Conservation (phyloP, 176 grass and related monocot genomes). For the Bromus sterilis region DNA sequence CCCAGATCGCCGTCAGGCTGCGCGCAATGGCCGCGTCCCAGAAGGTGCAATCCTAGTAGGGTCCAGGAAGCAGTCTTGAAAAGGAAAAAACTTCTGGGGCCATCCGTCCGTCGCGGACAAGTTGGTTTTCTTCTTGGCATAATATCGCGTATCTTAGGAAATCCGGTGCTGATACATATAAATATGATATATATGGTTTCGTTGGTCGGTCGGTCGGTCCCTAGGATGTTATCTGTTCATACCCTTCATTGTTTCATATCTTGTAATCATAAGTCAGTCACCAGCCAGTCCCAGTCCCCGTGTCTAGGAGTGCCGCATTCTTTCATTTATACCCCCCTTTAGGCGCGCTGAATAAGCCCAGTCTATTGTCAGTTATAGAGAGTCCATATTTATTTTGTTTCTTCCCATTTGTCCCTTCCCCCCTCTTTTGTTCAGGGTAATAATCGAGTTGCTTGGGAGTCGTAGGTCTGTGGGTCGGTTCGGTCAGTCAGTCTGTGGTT, state of each 20-base stretch:
- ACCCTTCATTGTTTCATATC: constrained; percentile 47
- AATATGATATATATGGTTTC: neutral
- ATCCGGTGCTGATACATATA: constrained; percentile 19
- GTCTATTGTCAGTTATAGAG: constrained; percentile 48
- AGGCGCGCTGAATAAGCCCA: constrained; percentile 51
- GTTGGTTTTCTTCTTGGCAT: neutral
- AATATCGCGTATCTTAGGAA: constrained; percentile 11
- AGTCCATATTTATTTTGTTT: constrained; percentile 17
- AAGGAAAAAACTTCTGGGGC: neutral
- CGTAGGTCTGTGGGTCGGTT: neutral
- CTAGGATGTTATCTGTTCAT: constrained; percentile 42
- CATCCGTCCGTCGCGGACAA: neutral
- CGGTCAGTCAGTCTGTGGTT: neutral
- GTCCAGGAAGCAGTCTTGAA: neutral
- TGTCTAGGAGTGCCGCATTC: constrained; percentile 46
- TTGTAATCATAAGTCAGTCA: constrained; percentile 48
- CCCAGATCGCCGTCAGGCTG: constrained; percentile 61
- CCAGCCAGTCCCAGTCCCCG: neutral
- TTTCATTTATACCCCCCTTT: constrained; percentile 61
- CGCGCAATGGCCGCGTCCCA: constrained; percentile 70
- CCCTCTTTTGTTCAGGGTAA: constrained; percentile 11
- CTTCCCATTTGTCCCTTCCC: neutral
- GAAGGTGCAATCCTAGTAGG: constrained; percentile 42
- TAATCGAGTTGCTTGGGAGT: constrained; percentile 31
- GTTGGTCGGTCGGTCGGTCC: neutral